Evolutionary conservation across 2,329 filamentous ascomycete genomes (phyloP), one percentile per base, ranked within the genome.

Genomic region (Stromatinia cepivora): DNA sequence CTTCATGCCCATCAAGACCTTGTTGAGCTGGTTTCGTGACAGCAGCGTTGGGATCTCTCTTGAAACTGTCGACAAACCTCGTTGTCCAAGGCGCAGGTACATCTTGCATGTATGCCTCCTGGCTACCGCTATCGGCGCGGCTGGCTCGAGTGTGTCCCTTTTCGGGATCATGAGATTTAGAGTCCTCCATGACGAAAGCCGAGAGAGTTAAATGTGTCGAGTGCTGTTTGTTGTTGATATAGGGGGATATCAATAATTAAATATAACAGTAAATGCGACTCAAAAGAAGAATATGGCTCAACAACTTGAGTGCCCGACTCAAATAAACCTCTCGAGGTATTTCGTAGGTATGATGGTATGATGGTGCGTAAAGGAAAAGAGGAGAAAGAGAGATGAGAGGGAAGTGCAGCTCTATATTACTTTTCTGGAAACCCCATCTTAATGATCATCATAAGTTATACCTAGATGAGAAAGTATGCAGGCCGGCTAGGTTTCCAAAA

Each of bases 1-100:
- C 34, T 57, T 57, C 54, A 22, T 13, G 54, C n/a, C 59, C 50
- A 10, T 28, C 53, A 15, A 68, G 66, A 31, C 70, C 58, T 17
- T 31, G 42, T 52, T 68, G 65, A 39, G 25, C 36, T 34, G 69
- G 71, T 80, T 81, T 52, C 77, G 81, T 69, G 61, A 84, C 80
- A 67, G 79, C 85, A 62, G 87, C 90, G 66, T 76, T 74, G 2
- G 76, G 76, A 70, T 77, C 76, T 10, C 76, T 70, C 31, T 73
- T 74, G 69, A 78, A 78, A 53, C 75, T 77, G 54, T 76, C 74
- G 46, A 76, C 65, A 25, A 77, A 72, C 8, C 75, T 68, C 3
- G 63, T 71, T 22, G 59, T 65, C 74, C 73, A 77, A 46, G 75
- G 72, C 15, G 62, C 70, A 42, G 67, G 66, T 39, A 62, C 25